Base-by-base conservation (phyloP, 2,329 filamentous ascomycete genomes). In the Trichophyton schoenleinii region DNA sequence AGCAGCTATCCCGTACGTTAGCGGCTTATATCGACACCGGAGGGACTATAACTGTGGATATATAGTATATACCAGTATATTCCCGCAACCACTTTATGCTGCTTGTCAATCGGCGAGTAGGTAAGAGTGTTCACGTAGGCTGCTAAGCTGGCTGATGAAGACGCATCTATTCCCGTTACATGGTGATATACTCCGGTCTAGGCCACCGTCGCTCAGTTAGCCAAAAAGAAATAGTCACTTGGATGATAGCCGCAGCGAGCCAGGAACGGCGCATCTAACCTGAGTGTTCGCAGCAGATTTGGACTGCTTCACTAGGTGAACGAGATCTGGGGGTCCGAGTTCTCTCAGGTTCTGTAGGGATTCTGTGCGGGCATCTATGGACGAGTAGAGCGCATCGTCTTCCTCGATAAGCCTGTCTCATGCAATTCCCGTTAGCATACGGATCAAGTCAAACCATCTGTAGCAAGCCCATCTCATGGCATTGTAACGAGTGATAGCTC, bases 51-150 rank as follows among this genome's bases (percentile, higher is more conserved):
- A 42, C 11, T 31, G 49, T 81, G 66, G 34, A 38, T 9, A 13
- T 38, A 38, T 9, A 38, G 34, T 38, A 38, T 38, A 38, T 80
- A 94, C 89, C 94, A 97, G 77, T 96, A 97, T 44, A 96, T 81
- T 3, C 94, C 94, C 66, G 95, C 94, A 7, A 91, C 87, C 62
- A 97, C 94, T 78, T 96, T 97, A 71, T 88, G 84, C 63, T 87
- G 81, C 71, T 89, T 90, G 66, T 92, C 88, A 66, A 87, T 85
- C 60, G 92, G 88, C 66, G 87, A 87, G 76, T 96, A 95, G 53
- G 91, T 96, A 63, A 99, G 81, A 44, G 92, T 97, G 75, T 97
- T 99, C 77, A 99, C 95, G 76, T 99, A 99, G 68, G 94, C 94
- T 46, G 94, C 94, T 63, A 99, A 79, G 76, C 92, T 97, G 63